Evolutionary conservation across 2,329 filamentous ascomycete genomes (phyloP), one percentile per base, ranked within the genome.

Genomic region (Trichoderma lentiforme): DNA sequence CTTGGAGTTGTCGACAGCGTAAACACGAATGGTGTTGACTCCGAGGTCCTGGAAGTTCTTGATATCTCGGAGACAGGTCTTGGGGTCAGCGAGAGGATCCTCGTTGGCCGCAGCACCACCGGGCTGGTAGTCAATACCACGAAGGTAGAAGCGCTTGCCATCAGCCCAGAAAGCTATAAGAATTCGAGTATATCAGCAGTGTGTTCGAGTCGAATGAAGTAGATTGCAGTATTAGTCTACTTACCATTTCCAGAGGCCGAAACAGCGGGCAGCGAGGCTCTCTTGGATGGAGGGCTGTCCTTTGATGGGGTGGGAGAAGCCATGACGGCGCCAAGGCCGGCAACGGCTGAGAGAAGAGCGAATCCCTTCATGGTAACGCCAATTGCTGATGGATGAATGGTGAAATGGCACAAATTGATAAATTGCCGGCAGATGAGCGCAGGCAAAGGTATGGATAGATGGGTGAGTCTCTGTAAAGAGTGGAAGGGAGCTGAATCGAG

Each of bases 1-100:
- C 76, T 86, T 84, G 65, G 90, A 91, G 87, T 97, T 97, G 86
- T 98, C 95, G 76, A 97, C 91, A 18, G 92, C 94, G 87, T 97
- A 98, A 74, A 97, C 92, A 82, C 95, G 94, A 79, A 98, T 87
- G 30, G 94, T 94, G 86, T 98, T 98, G 83, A 97, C 85, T 63
- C 94, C 94, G 65, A 98, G 87, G 76, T 94, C 88, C 85, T 93
- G 89, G 89, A 97, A 97, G 80, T 93, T 86, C 66, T 84, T 83
- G 76, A 97, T 92, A 79, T 97, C 94, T 75, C 94, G 92, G 81
- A 89, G 87, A 88, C 95, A 97, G 78, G 86, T 83, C 4, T 82
- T 82, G 28, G 84, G 79, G 77, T 97, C 91, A 74, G 93, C 90
- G 68, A 97, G 91, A 73, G 94, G 94, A 79, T 97, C 94, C n/a